A percentile compares a stretch with the other conserved stretches of the same genome.
phyloP scores from a whole-genome alignment of 2,329 filamentous ascomycete genomes.

The Ceratocystis papillata region DNA sequence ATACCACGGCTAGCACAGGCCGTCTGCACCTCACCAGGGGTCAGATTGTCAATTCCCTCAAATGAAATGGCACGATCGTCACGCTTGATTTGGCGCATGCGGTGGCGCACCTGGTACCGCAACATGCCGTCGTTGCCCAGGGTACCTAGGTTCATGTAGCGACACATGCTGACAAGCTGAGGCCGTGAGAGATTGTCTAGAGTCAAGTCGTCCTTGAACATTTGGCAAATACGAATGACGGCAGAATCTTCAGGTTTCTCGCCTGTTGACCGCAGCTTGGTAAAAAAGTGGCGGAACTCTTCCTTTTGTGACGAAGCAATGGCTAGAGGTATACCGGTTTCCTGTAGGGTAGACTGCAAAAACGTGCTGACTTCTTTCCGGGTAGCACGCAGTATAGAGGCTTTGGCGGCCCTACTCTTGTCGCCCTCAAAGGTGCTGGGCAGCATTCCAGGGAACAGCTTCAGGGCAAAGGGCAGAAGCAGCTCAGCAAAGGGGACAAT shows the following conservation, averaged over 20 bases:
- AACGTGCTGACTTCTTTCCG: constrained; percentile 90
- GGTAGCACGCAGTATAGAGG: constrained; percentile 65
- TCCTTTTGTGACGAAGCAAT: constrained; percentile 76
- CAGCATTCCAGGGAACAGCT: constrained; percentile 92
- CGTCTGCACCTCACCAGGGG: constrained; percentile 84
- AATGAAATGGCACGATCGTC: constrained; percentile 90
- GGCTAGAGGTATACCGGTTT: constrained; percentile 85
- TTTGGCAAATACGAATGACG: constrained; percentile 97
- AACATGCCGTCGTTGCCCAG: constrained; percentile 98
- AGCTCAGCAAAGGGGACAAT: constrained; percentile 95
- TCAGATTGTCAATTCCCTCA: constrained; percentile 85
- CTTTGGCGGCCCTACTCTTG: constrained; percentile 82
- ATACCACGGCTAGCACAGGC: constrained; percentile 88
- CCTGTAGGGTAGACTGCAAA: constrained; percentile 74
- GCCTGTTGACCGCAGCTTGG: constrained; percentile 83
- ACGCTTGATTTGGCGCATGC: constrained; percentile 98
- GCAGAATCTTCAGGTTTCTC: constrained; percentile 80
- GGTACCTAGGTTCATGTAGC: constrained; percentile 94
- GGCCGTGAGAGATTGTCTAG: constrained; percentile 93
- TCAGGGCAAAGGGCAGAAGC: constrained; percentile 79
- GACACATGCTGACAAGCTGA: constrained; percentile 93
- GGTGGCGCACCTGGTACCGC: constrained; percentile 89
- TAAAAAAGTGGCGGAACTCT: constrained; percentile 94
- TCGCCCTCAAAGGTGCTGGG: constrained; percentile 95
- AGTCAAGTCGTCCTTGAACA: constrained; percentile 95